Evolutionary conservation across 1,284 basidiomycete species (phyloP).

Genomic region (Kalmanozyma brasiliensis): DNA sequence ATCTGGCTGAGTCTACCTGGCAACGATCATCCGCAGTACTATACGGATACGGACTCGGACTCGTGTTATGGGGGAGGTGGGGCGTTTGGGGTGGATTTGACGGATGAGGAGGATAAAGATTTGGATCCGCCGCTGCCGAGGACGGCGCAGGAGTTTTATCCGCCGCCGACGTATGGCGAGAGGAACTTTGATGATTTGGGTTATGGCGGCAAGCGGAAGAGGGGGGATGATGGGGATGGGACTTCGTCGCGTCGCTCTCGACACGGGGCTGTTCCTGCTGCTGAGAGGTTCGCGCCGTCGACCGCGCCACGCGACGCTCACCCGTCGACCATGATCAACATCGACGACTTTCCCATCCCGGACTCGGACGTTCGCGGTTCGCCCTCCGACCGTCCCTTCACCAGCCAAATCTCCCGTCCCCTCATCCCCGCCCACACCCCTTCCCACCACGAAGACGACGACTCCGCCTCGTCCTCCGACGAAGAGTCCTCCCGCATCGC

Average conservation of each 20-base stretch:
- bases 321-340: constrained; percentile 42
- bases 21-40: constrained; percentile 60
- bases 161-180: constrained; percentile 35
- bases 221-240: constrained; percentile 12
- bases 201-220: constrained; percentile 35
- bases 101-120: constrained; percentile 50
- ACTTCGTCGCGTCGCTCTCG: constrained; percentile 16
- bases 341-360: constrained; percentile 41
- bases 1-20: constrained; percentile 57
- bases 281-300: too few relatives aligned
- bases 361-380: constrained; percentile 47
- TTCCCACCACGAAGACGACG: constrained; percentile 10
- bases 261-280: constrained; percentile 13
- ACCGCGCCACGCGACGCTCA: constrained; percentile 18
- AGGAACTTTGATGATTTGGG: constrained; percentile 20
- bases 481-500: constrained; percentile 47
- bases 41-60: constrained; percentile 58
- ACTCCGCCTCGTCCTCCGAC: constrained; percentile 44
- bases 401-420: constrained; percentile 28
- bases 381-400: constrained; percentile 37
- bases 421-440: constrained; percentile 21
- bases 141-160: constrained; percentile 37
- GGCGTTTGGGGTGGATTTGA: constrained; percentile 37
- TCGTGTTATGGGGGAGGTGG: constrained; percentile 45
- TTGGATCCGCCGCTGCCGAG: constrained; percentile 41